phyloP scores from a whole-genome alignment of 352 stramenopile species.

The Albugo laibachii region DNA sequence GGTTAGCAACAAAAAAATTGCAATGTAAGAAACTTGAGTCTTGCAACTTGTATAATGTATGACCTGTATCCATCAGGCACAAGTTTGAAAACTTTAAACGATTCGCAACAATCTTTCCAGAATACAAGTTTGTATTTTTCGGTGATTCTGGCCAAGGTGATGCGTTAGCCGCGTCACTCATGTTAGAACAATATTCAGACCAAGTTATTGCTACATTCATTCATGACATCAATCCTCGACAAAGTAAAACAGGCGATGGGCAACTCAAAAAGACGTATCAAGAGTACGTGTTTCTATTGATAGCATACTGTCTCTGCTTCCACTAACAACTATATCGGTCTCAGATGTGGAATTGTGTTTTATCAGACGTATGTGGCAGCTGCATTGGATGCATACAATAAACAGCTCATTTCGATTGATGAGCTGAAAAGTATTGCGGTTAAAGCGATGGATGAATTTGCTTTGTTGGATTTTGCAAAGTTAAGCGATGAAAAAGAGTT shows the following conservation, averaged over 20 bases:
- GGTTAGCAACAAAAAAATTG: slow-evolving; percentile 71
- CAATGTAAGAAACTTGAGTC: slow-evolving; percentile 12
- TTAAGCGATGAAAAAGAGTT: too few relatives aligned
- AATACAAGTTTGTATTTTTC: slow-evolving; percentile 78
- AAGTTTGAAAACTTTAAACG: slow-evolving; percentile 71
- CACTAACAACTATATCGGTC: neutral
- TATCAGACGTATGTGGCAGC: slow-evolving; percentile 53
- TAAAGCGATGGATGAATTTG: too few relatives aligned
- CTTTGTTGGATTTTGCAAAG: too few relatives aligned
- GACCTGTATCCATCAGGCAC: slow-evolving; percentile 10
- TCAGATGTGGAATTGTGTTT: slow-evolving; percentile 28
- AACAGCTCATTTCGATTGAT: slow-evolving; percentile 26
- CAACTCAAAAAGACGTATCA: slow-evolving; percentile 29
- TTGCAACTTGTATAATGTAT: neutral
- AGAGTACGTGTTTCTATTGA: slow-evolving; percentile 18
- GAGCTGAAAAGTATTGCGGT: slow-evolving; percentile 11
- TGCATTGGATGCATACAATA: slow-evolving; percentile 28
- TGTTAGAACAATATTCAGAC: slow-evolving; percentile 28
- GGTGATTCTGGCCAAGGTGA: slow-evolving; percentile 67
- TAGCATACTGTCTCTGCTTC: neutral
- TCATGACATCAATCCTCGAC: slow-evolving; percentile 48
- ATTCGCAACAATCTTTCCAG: slow-evolving; percentile 55
- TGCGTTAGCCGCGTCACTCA: slow-evolving; percentile 35
- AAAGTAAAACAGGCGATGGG: slow-evolving; percentile 35
- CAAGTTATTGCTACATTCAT: slow-evolving; percentile 62